Evolutionary conservation across 2,329 filamentous ascomycete species (phyloP).

Genomic region (Aspergillus calidoustus): DNA sequence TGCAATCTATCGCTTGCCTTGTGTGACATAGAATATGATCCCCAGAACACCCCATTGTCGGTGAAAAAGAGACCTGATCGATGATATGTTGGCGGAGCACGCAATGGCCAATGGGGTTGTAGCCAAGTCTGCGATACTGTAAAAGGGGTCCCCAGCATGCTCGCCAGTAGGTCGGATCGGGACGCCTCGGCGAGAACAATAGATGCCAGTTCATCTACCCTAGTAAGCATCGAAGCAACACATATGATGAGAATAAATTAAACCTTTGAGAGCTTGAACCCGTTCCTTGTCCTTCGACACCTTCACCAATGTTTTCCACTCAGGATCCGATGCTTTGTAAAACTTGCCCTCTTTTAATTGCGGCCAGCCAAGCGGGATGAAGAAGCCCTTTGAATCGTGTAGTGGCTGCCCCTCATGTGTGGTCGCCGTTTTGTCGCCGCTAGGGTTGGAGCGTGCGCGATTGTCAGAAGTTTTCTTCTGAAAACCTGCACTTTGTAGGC

Average conservation of each 20-base stretch:
- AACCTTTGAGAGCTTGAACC: slow-evolving; percentile 54
- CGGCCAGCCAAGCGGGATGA: slow-evolving; percentile 65
- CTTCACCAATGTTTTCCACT: slow-evolving; percentile 65
- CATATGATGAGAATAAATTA: neutral
- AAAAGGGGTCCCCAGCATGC: slow-evolving; percentile 54
- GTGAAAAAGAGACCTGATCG: slow-evolving; percentile 52
- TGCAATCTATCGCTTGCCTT: slow-evolving; percentile 37
- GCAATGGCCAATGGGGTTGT: slow-evolving; percentile 63
- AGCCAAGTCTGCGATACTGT: slow-evolving; percentile 62
- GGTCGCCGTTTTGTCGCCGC: neutral
- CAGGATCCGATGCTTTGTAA: slow-evolving; percentile 56
- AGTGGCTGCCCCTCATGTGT: slow-evolving; percentile 18
- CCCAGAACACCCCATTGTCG: slow-evolving; percentile 33
- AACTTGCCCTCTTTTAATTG: slow-evolving; percentile 35
- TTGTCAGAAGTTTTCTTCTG: neutral
- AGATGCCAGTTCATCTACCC: slow-evolving; percentile 52
- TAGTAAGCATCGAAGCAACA: slow-evolving; percentile 18
- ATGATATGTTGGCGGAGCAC: slow-evolving; percentile 63
- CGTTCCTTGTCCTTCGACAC: slow-evolving; percentile 60
- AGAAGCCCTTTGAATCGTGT: slow-evolving; percentile 54
- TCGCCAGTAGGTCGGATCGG: slow-evolving; percentile 49
- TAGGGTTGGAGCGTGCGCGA: neutral
- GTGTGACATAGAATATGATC: slow-evolving; percentile 31
- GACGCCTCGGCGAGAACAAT: slow-evolving; percentile 50
- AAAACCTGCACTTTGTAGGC: slow-evolving; percentile 18